Conservation (phyloP, 148 eudicot genomes). For the Mesembryanthemum crystallinum region DNA sequence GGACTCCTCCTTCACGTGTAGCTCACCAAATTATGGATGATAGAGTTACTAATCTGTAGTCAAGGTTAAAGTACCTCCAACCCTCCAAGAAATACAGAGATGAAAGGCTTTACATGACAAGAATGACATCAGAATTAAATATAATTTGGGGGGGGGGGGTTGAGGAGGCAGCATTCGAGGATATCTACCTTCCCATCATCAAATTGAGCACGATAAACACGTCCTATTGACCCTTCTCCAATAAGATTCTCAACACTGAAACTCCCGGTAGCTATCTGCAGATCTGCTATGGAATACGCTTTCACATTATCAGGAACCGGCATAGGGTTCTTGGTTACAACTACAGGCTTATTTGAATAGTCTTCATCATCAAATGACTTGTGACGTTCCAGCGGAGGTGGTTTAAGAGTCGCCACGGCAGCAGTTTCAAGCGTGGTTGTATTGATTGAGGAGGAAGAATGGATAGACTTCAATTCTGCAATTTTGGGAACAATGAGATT, state of each 20-base stretch:
- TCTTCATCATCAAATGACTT: constrained; percentile 83
- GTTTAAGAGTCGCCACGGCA: constrained; percentile 54
- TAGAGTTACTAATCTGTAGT: neutral
- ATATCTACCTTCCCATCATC: constrained; percentile 75
- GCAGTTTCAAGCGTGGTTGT: constrained; percentile 50
- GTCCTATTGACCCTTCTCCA: constrained; percentile 91
- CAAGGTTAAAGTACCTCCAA: neutral
- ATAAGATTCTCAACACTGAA: constrained; percentile 72
- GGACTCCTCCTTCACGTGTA: neutral
- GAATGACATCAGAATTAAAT: neutral
- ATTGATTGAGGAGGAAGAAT: constrained; percentile 44
- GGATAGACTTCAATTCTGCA: constrained; percentile 58
- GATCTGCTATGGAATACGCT: constrained; percentile 85
- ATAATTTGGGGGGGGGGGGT: neutral
- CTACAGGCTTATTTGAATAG: constrained; percentile 42
- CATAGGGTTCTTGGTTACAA: constrained; percentile 55
- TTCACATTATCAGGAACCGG: constrained; percentile 55
- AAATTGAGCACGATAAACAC: constrained; percentile 76
- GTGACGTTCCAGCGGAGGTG: constrained; percentile 65
- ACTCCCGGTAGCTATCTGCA: constrained; percentile 92
- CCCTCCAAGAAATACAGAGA: neutral
- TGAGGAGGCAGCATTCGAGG: neutral
- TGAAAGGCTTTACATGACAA: neutral
- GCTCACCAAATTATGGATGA: neutral
- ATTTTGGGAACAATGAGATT: neutral